Percentiles rank a stretch among this genome's conserved stretches.
Conservation (phyloP, 2,329 filamentous ascomycete genomes). For the Fusarium udum region DNA sequence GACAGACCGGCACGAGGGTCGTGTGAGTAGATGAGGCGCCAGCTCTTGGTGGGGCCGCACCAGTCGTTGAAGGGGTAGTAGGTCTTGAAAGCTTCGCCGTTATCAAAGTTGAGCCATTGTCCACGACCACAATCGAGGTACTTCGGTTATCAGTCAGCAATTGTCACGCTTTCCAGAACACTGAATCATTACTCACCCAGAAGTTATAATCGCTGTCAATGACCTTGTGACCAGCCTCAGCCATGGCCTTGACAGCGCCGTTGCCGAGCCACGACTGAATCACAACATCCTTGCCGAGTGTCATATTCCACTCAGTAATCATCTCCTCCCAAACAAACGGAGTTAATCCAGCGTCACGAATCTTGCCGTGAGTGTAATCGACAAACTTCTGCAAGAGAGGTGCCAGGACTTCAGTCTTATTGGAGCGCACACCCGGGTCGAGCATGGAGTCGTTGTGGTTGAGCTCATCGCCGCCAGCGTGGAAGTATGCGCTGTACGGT, state of each 20-base stretch:
- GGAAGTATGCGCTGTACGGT: slow-evolving; percentile 79
- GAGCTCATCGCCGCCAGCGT: slow-evolving; percentile 89
- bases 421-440: slow-evolving; percentile 77
- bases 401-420: slow-evolving; percentile 69
- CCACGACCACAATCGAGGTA: slow-evolving; percentile 87
- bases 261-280: slow-evolving; percentile 82
- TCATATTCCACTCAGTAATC: slow-evolving; percentile 80
- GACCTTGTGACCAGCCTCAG: slow-evolving; percentile 72
- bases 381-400: slow-evolving; percentile 83
- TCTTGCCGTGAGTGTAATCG: slow-evolving; percentile 72
- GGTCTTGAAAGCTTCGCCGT: slow-evolving; percentile 59
- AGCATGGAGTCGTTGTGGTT: slow-evolving; percentile 73
- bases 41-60: slow-evolving; percentile 82
- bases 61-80: slow-evolving; percentile 82
- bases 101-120: slow-evolving; percentile 78
- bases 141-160: slow-evolving; percentile 51
- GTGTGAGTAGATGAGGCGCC: slow-evolving; percentile 83
- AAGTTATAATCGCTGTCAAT: slow-evolving; percentile 80
- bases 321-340: slow-evolving; percentile 93
- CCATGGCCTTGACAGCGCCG: slow-evolving; percentile 67
- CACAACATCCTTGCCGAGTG: slow-evolving; percentile 74
- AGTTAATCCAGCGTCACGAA: slow-evolving; percentile 70
- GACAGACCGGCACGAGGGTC: slow-evolving; percentile 75
- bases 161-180: no score
- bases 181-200: slow-evolving; percentile 65